Evolutionary conservation across 2,329 filamentous ascomycete species (phyloP), one percentile per base, ranked within the genome.

Genomic region (Pseudonectria buxi): DNA sequence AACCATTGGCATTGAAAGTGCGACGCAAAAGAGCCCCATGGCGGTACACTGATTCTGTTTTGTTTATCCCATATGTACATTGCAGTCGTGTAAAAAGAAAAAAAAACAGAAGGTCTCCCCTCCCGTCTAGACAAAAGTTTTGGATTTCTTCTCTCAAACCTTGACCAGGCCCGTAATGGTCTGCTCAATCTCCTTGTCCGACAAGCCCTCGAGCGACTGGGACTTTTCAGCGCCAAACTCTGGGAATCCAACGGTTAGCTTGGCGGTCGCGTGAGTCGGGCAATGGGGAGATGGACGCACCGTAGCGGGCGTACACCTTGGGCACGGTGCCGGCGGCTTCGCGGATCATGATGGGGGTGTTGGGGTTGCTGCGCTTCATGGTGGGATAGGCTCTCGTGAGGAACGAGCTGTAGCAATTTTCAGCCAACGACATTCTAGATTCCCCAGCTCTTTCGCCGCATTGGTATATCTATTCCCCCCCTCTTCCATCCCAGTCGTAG

Each of bases 351-450:
- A 98, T 96, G 36, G 92, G 92, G 32, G 77, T 89, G 64, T 85
- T 72, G 38, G 92, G 92, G 71, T 98, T 98, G 75, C 90, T 86
- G 74, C 94, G 94, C 80, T 98, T 98, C 90, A 98, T 96, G 41
- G 86, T 92, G 30, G 92, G 92, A 66, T 98, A 98, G 49, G 88
- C 81, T 61, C 86, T 80, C 47, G 82, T 83, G 49, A 98, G 74
- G 68, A 98, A 98, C 22, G 84, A 81, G 63, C 92, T 95, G 53
- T 33, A 14, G 15, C 27, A 12, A n/a, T 22, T 29, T 40, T 50
- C 41, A 49, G 49, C 35, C 14, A 30, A 24, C 33, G 13, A 25
- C 27, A 18, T 37, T 28, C 24, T 16, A 22, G 14, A 6, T 6
- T n/a, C 6, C 16, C 18, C 10, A 24, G 3, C 14, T 14, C 6